Evolutionary conservation across 192 early-diverging fungal genomes (phyloP), one percentile per base, ranked within the genome.

Genomic region (Umbelopsis sp.): DNA sequence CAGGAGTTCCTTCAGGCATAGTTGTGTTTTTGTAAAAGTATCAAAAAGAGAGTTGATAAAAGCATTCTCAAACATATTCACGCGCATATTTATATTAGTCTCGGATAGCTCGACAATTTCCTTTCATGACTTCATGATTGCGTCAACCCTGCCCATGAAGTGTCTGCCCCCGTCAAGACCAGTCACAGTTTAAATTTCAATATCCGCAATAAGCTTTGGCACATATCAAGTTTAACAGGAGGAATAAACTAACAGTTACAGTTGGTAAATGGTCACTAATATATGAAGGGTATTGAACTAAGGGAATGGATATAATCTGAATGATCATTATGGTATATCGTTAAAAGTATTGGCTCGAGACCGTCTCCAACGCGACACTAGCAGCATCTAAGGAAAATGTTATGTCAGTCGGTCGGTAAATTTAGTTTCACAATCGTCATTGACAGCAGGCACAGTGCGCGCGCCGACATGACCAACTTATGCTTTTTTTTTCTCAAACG

Each of bases 1-100:
- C 25, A 48, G 70, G 22, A 25, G 27, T 27, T 66, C 50, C 65
- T 68, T 50, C 67, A 10, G 67, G 49, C 67, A 68, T 68, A 48
- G 21, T 67, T 47, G 65, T 21, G n/a, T 67, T 67, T 67, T 47
- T 51, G 15, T 68, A 51, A 21, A 25, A 30, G 46, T 53, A 53
- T 41, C 37, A 41, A 41, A 41, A 10, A 41, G 6, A 41, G 10
- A 41, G 37, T 41, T 41, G 37, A 41, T 41, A 6, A 41, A 41
- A 6, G 7, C 37, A 41, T 6, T 41, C 37, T 41, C 37, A 41
- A 41, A 41, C 37, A 41, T 41, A 41, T 6, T 41, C 37, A 10
- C 37, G 37, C 37, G 37, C 37, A 9, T 41, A 41, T 41, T 41
- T 41, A 41, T 41, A 41, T 41, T 41, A 41, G 37, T 41, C 37